A percentile compares a stretch with the other conserved stretches of the same genome.
Evolutionary conservation across 1,284 basidiomycete species (phyloP).

Genomic region (Leccinum fallax): DNA sequence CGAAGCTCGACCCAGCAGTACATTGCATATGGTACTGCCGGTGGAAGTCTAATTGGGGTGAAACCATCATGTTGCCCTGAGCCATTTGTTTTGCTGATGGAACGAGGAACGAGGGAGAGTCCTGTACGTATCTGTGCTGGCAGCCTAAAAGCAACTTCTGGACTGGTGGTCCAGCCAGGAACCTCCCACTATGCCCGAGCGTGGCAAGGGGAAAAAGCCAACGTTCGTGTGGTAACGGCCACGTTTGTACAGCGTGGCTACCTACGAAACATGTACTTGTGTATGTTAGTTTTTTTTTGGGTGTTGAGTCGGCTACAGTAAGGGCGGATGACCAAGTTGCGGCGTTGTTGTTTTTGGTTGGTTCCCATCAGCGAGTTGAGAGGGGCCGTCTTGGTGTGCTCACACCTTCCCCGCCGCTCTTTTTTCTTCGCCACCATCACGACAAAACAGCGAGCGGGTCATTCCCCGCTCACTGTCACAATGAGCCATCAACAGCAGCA

Average conservation of each 20-base stretch:
- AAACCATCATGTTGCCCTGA: conserved; percentile 4
- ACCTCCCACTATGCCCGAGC: not conserved
- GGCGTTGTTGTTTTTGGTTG: not conserved
- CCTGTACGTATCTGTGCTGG: not conserved
- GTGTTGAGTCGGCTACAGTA: not conserved
- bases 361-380: conserved; percentile 7
- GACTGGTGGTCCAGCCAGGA: not conserved
- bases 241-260: conserved; percentile 23
- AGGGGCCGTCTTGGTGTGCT: not conserved
- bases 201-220: not conserved
- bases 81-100: conserved; percentile 1
- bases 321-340: conserved; percentile 23
- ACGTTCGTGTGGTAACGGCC: not conserved
- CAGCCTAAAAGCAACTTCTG: conserved; percentile 2
- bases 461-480: not conserved
- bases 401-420: conserved; percentile 20
- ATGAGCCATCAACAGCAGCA: conserved; percentile 48
- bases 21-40: not conserved
- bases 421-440: conserved; percentile 11
- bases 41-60: not conserved
- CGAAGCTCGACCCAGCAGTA: not conserved
- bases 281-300: not conserved
- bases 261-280: not conserved
- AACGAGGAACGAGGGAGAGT: too few species aligned
- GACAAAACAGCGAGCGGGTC: conserved; percentile 7